These are phyloP conservation scores for Mycosarcoma mackinlayi DNA, from an alignment of 1,284 basidiomycete species.

Conservation along the genomic window DNA sequence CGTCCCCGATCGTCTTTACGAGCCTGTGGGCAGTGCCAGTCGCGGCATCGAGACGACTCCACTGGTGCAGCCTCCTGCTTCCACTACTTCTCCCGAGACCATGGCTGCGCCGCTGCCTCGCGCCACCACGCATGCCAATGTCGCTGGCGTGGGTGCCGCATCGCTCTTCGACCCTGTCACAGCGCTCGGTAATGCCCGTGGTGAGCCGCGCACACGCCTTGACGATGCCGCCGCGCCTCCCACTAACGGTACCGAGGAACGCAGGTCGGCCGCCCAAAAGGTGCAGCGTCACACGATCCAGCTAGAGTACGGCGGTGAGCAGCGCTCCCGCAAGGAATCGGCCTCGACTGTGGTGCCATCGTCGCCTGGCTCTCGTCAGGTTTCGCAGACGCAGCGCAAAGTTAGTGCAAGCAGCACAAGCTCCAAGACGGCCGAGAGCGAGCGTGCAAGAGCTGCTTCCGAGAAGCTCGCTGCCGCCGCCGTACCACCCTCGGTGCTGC, in stretches of 20 bases:
- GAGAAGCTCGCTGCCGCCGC: constrained; percentile 45
- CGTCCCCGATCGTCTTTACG: constrained; percentile 44
- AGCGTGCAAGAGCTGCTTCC: constrained; percentile 28
- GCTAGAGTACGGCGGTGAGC: constrained; percentile 59
- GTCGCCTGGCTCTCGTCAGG: constrained; percentile 28
- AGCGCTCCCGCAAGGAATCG: constrained; percentile 35
- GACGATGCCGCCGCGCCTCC: constrained; percentile 22
- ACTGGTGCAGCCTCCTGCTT: constrained; percentile 8
- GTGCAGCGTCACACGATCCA: constrained; percentile 64
- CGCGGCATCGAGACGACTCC: constrained; percentile 15
- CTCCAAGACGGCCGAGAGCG: constrained; percentile 17
- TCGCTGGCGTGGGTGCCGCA: constrained; percentile 5
- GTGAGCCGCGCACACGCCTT: constrained; percentile 51
- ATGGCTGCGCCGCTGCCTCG: constrained; percentile 10
- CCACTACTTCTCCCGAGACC: constrained; percentile 6
- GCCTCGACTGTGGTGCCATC: constrained; percentile 11
- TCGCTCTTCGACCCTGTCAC: constrained; percentile 38
- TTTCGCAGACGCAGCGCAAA: constrained; percentile 29
- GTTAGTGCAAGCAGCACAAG: constrained; percentile 37
- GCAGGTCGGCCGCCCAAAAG: constrained; percentile 50
- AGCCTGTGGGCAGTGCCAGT: constrained; percentile 33
- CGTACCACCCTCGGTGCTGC: constrained; percentile 32
- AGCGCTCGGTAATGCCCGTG: constrained; percentile 47
- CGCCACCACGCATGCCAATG: constrained; percentile 20
- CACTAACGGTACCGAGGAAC: constrained; percentile 15